Evolutionary conservation across 2,329 filamentous ascomycete species (phyloP), one percentile per base, ranked within the genome.

Genomic region (Ophiostoma sp.): DNA sequence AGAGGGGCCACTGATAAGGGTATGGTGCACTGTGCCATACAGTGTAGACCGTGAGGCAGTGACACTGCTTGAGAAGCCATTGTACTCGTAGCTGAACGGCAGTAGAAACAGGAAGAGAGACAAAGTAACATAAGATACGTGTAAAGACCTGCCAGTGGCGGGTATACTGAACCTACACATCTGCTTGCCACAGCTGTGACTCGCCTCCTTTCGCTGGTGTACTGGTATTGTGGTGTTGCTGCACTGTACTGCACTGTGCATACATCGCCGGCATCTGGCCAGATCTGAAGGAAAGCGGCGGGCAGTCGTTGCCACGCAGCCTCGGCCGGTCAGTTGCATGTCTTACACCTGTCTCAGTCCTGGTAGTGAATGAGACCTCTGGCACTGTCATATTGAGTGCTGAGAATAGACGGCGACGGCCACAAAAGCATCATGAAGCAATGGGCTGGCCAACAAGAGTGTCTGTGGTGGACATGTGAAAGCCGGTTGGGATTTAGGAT

Each of bases 1-100:
- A 69, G 55, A 65, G 65, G 68, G 58, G 42, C 47, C 42, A 14
- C 40, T 52, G 69, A 71, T 72, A 70, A 69, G 68, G 65, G 60
- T 63, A 7, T 41, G 42, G 9, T 49, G 47, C 11, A 44, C 55
- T 36, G 55, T 60, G 49, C 47, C 27, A 16, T 40, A 44, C 42
- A 44, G 42, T 44, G 42, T 44, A 12, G 11, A 44, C 11, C 2
- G 27, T 27, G 27, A 27, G 27, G 27, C 27, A 55, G 49, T 55
- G 49, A 38, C 14, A 60, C 55, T 7, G 55, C 38, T 18, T 27
- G 55, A 60, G 27, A 45, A 45, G 42, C 14, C 42, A 45, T 11
- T 45, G n/a, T n/a, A n/a, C n/a, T n/a, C 2, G 27, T 2, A 27
- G 27, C 27, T 27, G 1, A 27, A 27, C 12, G 14, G 47, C 4